These are phyloP conservation scores for Globisporangium perplexum DNA, from an alignment of 352 stramenopile genomes.

Conservation along the genomic window DNA sequence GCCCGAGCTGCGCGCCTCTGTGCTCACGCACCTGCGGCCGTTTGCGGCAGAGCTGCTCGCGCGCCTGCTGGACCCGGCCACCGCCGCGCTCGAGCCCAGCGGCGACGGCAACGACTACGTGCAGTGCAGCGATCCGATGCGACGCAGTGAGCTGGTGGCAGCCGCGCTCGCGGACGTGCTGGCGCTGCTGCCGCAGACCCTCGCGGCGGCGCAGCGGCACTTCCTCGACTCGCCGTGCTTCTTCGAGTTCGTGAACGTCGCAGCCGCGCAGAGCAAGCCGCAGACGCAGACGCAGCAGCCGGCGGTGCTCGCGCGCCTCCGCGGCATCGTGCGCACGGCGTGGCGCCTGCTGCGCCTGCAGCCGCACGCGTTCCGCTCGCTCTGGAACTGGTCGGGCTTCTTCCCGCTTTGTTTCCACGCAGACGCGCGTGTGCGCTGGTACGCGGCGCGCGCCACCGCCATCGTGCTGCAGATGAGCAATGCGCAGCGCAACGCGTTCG, in stretches of 20 bases:
- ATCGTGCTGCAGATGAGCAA: constrained; percentile 70
- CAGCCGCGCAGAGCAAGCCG: constrained; percentile 26
- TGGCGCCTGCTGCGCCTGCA: constrained; percentile 48
- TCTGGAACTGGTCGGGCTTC: constrained; percentile 82
- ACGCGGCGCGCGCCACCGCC: constrained; percentile 50
- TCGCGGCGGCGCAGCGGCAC: constrained; percentile 54
- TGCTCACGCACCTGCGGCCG: constrained; percentile 59
- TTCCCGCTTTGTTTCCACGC: constrained; percentile 78
- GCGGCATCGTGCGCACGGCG: constrained; percentile 49
- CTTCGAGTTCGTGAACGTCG: constrained; percentile 63
- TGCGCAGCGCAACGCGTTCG: constrained; percentile 52
- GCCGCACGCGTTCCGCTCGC: constrained; percentile 39
- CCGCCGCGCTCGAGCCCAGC: background rate
- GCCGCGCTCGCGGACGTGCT: constrained; percentile 51
- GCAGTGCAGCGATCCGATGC: constrained; percentile 42
- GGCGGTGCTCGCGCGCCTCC: constrained; percentile 30
- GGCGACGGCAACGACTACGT: constrained; percentile 2
- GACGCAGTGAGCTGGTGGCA: constrained; percentile 45
- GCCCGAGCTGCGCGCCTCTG: constrained; percentile 28
- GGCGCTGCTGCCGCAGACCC: constrained; percentile 42
- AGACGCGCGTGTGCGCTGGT: constrained; percentile 50
- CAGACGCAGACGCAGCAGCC: constrained; percentile 18
- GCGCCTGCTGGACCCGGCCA: constrained; percentile 48
- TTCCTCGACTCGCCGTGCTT: constrained; percentile 66
- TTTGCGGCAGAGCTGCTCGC: constrained; percentile 70